A percentile compares a stretch with the other conserved stretches of the same genome.
These are phyloP conservation scores for Kwoniella sp. DNA, from an alignment of 768 basidiomycete genomes.

Conservation along the genomic window DNA sequence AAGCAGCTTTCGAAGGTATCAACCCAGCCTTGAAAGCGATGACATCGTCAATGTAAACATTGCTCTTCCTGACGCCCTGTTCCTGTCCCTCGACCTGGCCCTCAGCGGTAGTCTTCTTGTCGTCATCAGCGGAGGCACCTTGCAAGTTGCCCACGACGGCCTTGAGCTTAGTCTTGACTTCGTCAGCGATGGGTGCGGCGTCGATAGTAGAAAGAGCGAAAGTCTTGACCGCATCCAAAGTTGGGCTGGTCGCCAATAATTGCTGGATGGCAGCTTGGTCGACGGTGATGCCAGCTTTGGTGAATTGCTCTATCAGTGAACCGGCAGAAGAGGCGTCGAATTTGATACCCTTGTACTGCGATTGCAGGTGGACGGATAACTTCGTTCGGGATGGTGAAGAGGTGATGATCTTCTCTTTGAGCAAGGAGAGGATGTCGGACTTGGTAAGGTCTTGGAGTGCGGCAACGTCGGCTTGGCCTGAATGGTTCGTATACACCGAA, in stretches of 20 bases:
- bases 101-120: slow-evolving; percentile 61
- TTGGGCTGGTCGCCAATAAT: slow-evolving; percentile 63
- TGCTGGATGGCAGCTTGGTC: slow-evolving; percentile 63
- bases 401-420: slow-evolving; percentile 70
- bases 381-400: slow-evolving; percentile 73
- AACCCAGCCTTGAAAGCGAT: slow-evolving; percentile 69
- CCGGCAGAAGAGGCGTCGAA: slow-evolving; percentile 68
- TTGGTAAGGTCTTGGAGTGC: slow-evolving; percentile 69
- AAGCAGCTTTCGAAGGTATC: slow-evolving; percentile 63
- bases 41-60: slow-evolving; percentile 68
- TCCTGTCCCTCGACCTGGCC: slow-evolving; percentile 53
- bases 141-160: slow-evolving; percentile 63
- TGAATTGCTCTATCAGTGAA: slow-evolving; percentile 66
- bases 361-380: slow-evolving; percentile 77
- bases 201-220: slow-evolving; percentile 64
- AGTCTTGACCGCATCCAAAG: slow-evolving; percentile 64
- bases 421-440: slow-evolving; percentile 72
- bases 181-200: slow-evolving; percentile 54
- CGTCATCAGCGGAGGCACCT: slow-evolving; percentile 24
- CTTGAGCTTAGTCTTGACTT: slow-evolving; percentile 61
- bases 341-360: slow-evolving; percentile 63
- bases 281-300: slow-evolving; percentile 60
- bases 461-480: slow-evolving; percentile 75
- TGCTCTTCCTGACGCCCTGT: slow-evolving; percentile 60
- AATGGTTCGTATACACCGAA: neutral